Evolutionary conservation across 768 basidiomycete species (phyloP).

Genomic region (Trametes coccinea): DNA sequence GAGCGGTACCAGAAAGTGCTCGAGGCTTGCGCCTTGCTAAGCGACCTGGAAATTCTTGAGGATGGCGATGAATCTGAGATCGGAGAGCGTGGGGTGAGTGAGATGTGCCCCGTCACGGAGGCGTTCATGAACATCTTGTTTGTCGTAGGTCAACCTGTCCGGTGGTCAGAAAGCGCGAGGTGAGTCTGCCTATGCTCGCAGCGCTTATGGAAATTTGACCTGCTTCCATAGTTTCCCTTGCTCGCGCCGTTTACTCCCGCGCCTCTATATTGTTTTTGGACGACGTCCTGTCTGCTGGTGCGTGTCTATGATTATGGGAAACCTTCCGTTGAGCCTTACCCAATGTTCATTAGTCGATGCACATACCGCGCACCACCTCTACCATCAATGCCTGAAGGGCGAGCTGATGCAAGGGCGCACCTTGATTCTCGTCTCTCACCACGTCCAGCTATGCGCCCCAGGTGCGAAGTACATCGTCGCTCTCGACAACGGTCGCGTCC

Average conservation of each 20-base stretch:
- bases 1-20: slow-evolving; percentile 77
- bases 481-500: slow-evolving; percentile 77
- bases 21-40: slow-evolving; percentile 65
- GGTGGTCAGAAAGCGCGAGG: slow-evolving; percentile 59
- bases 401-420: slow-evolving; percentile 79
- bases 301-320: neutral
- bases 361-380: slow-evolving; percentile 81
- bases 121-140: neutral
- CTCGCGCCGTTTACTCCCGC: slow-evolving; percentile 88
- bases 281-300: slow-evolving; percentile 64
- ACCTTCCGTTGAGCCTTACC: neutral
- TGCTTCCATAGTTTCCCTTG: slow-evolving; percentile 54
- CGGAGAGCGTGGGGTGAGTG: slow-evolving; percentile 74
- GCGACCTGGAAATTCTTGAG: slow-evolving; percentile 79
- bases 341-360: slow-evolving; percentile 62
- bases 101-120: neutral
- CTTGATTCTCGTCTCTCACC: slow-evolving; percentile 89
- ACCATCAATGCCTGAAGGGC: slow-evolving; percentile 76
- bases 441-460: slow-evolving; percentile 84
- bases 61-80: slow-evolving; percentile 89
- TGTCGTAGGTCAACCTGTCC: slow-evolving; percentile 43
- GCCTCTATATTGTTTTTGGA: slow-evolving; percentile 82
- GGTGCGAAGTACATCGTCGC: slow-evolving; percentile 82
- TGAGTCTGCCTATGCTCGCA: slow-evolving; percentile 24
- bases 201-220: neutral